Conservation (phyloP, 495 filamentous ascomycete genomes). For the Neurospora tetraspora region DNA sequence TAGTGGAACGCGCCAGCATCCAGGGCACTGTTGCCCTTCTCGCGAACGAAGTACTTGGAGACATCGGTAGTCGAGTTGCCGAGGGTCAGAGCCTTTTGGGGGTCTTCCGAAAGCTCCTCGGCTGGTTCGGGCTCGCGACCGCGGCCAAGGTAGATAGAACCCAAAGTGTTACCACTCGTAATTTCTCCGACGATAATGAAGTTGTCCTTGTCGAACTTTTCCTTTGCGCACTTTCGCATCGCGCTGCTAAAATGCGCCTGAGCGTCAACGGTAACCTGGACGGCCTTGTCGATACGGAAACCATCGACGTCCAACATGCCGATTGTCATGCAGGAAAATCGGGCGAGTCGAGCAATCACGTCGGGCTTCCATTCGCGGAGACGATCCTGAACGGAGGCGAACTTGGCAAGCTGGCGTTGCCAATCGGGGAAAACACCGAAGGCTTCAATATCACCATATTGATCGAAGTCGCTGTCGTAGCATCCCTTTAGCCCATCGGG, state of each 20-base stretch:
- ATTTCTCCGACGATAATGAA: conserved; percentile 60
- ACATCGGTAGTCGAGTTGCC: conserved; percentile 29
- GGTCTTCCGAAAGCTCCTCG: neutral
- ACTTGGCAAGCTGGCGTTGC: conserved; percentile 58
- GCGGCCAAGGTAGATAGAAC: conserved; percentile 57
- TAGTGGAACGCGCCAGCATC: conserved; percentile 65
- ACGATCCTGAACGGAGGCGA: conserved; percentile 66
- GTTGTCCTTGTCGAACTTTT: conserved; percentile 45
- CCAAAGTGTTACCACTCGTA: conserved; percentile 52
- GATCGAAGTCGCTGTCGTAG: conserved; percentile 61
- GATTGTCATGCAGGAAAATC: conserved; percentile 59
- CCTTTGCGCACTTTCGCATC: conserved; percentile 46
- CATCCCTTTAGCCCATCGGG: conserved; percentile 46
- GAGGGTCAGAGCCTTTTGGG: conserved; percentile 32
- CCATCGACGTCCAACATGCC: conserved; percentile 57
- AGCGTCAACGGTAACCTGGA: conserved; percentile 56
- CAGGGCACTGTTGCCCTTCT: conserved; percentile 44
- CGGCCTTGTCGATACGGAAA: conserved; percentile 61
- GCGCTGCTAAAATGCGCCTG: conserved; percentile 45
- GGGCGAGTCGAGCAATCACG: conserved; percentile 48
- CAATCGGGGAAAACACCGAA: conserved; percentile 62
- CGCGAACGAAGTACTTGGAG: conserved; percentile 47
- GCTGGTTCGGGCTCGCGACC: conserved; percentile 47
- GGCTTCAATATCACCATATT: conserved; percentile 59
- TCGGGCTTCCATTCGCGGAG: conserved; percentile 59